Evolutionary conservation across 495 filamentous ascomycete genomes (phyloP), one percentile per base, ranked within the genome.

Genomic region (Penicillium canescens): DNA sequence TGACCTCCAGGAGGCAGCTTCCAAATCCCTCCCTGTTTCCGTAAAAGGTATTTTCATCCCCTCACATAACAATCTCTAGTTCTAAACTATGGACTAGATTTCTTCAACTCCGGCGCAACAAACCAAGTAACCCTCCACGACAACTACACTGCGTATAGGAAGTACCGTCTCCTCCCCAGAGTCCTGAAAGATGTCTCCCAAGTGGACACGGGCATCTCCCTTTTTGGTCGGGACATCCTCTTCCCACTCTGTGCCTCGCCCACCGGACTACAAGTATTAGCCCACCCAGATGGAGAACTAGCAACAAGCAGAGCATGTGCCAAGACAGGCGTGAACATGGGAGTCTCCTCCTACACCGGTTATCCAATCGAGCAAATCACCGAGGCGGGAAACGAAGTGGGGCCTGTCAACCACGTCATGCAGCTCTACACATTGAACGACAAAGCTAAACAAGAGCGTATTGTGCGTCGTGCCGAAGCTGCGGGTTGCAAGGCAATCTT

Each of bases 351-450:
- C 11, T 69, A 66, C 39, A 77, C 60, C 62, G 82, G 43, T 56
- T 85, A 46, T 21, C 51, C 65, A 1, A 61, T 67, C 2, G 61
- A 74, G 12, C 81, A 87, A n/a, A 84, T 92, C 42, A 67, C 80
- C n/a, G 75, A 77, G 24, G 67, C 70, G 6, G 73, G 74, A 11
- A 69, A 74, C 5, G 52, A 61, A 12, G 39, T 43, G 48, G 69
- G 55, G 61, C 50, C 61, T 68, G 86, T 61, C 84, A 34, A 62
- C 8, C 63, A 71, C 39, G 54, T 87, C 70, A 84, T 90, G 60
- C 90, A 92, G 58, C 72, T 92, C 26, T 92, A 93, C 60, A 83
- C 90, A 20, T 84, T 91, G 71, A 83, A 79, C 38, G 75, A 88
- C 51, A 76, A 86, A 3, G 18, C 67, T 24, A 85, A 87, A 55